phyloP scores from a whole-genome alignment of 1,284 basidiomycete genomes.

The Sporisorium iseilematis-ciliati region DNA sequence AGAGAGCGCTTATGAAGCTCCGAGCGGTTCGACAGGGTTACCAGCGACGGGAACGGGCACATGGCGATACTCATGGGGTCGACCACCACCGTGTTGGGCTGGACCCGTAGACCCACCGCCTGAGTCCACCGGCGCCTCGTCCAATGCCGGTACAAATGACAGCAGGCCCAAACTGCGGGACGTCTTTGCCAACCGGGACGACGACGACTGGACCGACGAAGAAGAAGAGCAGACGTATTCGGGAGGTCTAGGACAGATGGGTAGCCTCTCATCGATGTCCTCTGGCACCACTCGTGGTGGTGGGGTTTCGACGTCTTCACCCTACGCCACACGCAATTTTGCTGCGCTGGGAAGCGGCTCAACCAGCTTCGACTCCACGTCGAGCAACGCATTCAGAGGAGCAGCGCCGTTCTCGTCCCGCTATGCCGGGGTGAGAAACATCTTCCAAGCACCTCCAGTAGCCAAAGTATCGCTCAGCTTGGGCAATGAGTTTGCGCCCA shows the following conservation, averaged over 20 bases:
- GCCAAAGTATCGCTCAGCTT: constrained; percentile 36
- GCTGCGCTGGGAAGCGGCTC: constrained; percentile 20
- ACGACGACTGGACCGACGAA: constrained; percentile 64
- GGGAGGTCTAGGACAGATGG: constrained; percentile 61
- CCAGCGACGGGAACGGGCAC: constrained; percentile 50
- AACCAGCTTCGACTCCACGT: constrained; percentile 3
- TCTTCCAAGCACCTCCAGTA: constrained; percentile 43
- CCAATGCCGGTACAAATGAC: background rate
- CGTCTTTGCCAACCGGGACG: constrained; percentile 59
- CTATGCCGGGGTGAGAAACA: constrained; percentile 53
- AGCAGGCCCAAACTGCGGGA: constrained; percentile 51
- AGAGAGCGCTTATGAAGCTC: background rate
- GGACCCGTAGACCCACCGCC: constrained; percentile 59
- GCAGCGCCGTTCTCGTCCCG: constrained; percentile 32
- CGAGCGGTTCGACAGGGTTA: constrained; percentile 13
- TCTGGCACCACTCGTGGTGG: constrained; percentile 2
- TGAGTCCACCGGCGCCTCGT: background rate
- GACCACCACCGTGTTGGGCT: constrained; percentile 64
- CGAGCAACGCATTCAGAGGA: constrained; percentile 15
- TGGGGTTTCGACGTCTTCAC: constrained; percentile 10
- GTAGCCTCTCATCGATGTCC: constrained; percentile 31
- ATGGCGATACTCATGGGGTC: constrained; percentile 62
- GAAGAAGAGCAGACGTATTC: constrained; percentile 59
- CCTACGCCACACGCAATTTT: constrained; percentile 41
- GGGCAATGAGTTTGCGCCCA: constrained; percentile 56